Percentiles rank a stretch among this genome's conserved stretches.
phyloP scores from a whole-genome alignment of 441 rosid species.

The Daphne laureola region DNA sequence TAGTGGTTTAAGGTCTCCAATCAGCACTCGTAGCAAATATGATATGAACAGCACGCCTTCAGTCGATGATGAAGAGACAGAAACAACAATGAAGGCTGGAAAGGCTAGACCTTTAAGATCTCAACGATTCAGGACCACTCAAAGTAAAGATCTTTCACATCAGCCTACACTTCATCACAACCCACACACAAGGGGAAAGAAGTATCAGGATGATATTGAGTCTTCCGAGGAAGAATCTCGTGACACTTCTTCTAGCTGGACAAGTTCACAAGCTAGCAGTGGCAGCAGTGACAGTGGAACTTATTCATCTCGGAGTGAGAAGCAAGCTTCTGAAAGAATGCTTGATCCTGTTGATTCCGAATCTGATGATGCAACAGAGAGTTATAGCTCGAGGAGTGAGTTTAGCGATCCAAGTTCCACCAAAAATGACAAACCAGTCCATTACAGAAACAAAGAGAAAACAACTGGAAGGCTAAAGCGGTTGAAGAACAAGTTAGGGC shows the following conservation, averaged over 20 bases:
- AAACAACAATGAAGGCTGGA: constrained; percentile 3
- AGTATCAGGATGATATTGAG: constrained; percentile 8
- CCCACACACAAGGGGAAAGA: constrained; percentile 7
- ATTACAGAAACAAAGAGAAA: constrained; percentile 11
- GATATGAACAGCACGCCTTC: constrained; percentile 4
- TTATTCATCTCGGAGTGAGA: constrained; percentile 7
- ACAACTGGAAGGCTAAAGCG: constrained; percentile 27
- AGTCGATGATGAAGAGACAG: constrained; percentile 8
- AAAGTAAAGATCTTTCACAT: constrained; percentile 12
- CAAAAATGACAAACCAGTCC: constrained; percentile 16
- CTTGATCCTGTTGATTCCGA: constrained; percentile 2
- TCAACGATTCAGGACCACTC: constrained; percentile 10
- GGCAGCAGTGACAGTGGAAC: constrained; percentile 15
- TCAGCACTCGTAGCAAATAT: not conserved
- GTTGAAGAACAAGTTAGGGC: constrained; percentile 42
- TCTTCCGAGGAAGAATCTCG: constrained; percentile 16
- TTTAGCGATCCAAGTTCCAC: constrained; percentile 6
- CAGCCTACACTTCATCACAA: constrained; percentile 27
- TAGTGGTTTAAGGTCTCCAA: constrained; percentile 21
- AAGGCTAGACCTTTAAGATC: constrained; percentile 13
- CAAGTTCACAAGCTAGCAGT: constrained; percentile 18
- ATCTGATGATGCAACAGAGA: constrained; percentile 14
- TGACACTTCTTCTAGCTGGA: constrained; percentile 24
- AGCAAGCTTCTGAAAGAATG: constrained; percentile 6
- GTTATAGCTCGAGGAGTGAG: constrained; percentile 18